These are phyloP conservation scores for Diaporthe amygdali DNA, from an alignment of 2,329 filamentous ascomycete genomes.

Conservation along the genomic window DNA sequence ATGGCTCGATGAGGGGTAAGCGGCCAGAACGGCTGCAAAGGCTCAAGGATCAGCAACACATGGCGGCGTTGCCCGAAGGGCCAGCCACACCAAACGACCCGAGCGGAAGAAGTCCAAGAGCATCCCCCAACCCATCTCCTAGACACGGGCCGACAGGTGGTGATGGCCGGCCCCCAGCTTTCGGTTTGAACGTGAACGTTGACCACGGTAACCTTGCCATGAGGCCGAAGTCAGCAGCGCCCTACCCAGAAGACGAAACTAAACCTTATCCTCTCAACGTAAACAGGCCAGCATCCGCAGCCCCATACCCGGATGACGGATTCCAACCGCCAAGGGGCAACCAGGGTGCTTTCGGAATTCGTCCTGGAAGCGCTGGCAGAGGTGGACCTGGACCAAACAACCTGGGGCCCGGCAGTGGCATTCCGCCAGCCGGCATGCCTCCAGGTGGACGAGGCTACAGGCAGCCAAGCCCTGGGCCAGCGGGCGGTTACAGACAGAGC, in stretches of 20 bases:
- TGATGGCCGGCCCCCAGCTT: slow-evolving; percentile 53
- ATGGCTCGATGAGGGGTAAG: slow-evolving; percentile 70
- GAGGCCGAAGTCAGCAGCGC: slow-evolving; percentile 63
- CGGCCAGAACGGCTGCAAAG: slow-evolving; percentile 60
- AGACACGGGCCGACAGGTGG: slow-evolving; percentile 42
- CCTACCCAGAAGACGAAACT: slow-evolving; percentile 72
- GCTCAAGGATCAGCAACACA: slow-evolving; percentile 36
- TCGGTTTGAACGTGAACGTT: slow-evolving; percentile 50
- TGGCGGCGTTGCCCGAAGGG: slow-evolving; percentile 24
- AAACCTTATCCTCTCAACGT: slow-evolving; percentile 55
- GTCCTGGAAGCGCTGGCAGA: slow-evolving; percentile 44
- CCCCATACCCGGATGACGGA: slow-evolving; percentile 59
- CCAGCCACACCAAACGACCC: slow-evolving; percentile 23
- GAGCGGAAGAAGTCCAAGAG: slow-evolving; percentile 29
- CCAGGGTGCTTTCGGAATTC: slow-evolving; percentile 61
- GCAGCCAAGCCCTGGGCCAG: slow-evolving; percentile 44
- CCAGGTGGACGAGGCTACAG: slow-evolving; percentile 45
- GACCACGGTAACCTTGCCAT: slow-evolving; percentile 40
- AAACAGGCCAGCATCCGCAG: slow-evolving; percentile 50
- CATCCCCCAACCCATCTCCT: slow-evolving; percentile 49
- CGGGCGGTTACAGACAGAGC: slow-evolving; percentile 26
- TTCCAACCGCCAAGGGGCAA: slow-evolving; percentile 4
- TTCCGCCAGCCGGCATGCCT: slow-evolving; percentile 28
- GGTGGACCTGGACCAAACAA: slow-evolving; percentile 28
- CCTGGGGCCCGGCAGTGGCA: slow-evolving; percentile 19